Evolutionary conservation across 2,329 filamentous ascomycete species (phyloP).

Genomic region (Rutstroemia sp.): DNA sequence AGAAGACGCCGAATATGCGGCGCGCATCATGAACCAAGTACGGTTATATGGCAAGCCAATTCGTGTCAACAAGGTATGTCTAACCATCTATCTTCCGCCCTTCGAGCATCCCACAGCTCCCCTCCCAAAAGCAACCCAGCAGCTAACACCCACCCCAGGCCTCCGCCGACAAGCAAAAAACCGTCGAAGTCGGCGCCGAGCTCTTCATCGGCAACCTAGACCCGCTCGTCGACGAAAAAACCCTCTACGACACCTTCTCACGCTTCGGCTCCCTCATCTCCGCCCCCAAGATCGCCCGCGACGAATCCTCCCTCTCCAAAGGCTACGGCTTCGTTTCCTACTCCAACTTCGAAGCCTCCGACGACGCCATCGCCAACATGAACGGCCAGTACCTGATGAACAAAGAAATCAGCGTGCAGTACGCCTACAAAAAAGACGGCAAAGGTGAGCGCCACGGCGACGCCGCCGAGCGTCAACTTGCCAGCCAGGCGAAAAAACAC

Average conservation of each 20-base stretch:
- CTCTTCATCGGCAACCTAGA: slow-evolving; percentile 96
- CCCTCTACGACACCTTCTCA: slow-evolving; percentile 89
- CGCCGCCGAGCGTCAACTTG: slow-evolving; percentile 83
- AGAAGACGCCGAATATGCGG: slow-evolving; percentile 92
- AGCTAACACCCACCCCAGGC: slow-evolving; percentile 33
- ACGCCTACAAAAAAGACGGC: slow-evolving; percentile 98
- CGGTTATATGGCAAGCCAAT: slow-evolving; percentile 90
- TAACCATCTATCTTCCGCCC: neutral
- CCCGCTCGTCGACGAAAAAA: slow-evolving; percentile 88
- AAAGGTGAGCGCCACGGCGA: slow-evolving; percentile 96
- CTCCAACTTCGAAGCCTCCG: slow-evolving; percentile 85
- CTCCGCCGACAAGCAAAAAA: slow-evolving; percentile 87
- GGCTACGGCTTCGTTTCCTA: slow-evolving; percentile 96
- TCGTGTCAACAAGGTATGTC: slow-evolving; percentile 80
- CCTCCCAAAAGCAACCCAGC: too few species aligned
- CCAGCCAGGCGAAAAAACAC: slow-evolving; percentile 86
- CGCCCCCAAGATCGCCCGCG: slow-evolving; percentile 84
- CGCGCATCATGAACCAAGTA: slow-evolving; percentile 93
- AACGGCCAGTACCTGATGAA: slow-evolving; percentile 95
- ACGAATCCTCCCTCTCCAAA: slow-evolving; percentile 82
- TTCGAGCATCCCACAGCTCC: neutral
- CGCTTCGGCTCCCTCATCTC: slow-evolving; percentile 82
- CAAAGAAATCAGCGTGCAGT: slow-evolving; percentile 93
- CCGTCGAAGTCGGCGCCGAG: slow-evolving; percentile 89
- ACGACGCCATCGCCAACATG: slow-evolving; percentile 87